Conservation (phyloP, 306 rosid species). For the Betula pendula region DNA sequence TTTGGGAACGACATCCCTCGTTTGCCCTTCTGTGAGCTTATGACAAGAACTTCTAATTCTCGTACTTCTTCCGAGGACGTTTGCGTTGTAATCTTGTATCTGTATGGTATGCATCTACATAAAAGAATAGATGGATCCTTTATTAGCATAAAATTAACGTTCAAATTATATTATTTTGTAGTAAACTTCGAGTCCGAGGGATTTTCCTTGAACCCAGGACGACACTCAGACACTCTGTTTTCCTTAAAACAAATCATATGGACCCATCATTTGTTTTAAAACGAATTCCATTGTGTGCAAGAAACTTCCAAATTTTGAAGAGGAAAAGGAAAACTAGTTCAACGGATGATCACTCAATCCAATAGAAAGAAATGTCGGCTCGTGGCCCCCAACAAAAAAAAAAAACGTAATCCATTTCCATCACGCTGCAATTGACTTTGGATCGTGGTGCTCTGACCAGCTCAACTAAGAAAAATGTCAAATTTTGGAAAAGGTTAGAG, state of each 20-base stretch:
- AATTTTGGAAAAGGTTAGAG: background rate
- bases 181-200: no score
- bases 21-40: conserved; percentile 88
- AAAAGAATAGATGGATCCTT: background rate
- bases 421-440: background rate
- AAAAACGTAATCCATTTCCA: background rate
- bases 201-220: no score
- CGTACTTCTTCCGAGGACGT: conserved; percentile 29
- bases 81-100: conserved; percentile 49
- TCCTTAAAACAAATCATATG: no score
- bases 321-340: background rate
- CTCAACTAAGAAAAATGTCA: background rate
- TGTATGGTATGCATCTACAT: conserved; percentile 91
- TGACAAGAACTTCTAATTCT: conserved; percentile 79
- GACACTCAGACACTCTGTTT: no score
- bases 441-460: background rate
- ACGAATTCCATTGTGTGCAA: no score
- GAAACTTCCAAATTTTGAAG: no score
- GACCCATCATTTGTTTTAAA: no score
- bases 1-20: conserved; percentile 87
- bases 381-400: background rate
- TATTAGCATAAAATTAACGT: no score
- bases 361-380: background rate
- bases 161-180: no score
- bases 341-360: background rate